Conservation (phyloP, 345 rosid genomes). For the Raphanus sativus region DNA sequence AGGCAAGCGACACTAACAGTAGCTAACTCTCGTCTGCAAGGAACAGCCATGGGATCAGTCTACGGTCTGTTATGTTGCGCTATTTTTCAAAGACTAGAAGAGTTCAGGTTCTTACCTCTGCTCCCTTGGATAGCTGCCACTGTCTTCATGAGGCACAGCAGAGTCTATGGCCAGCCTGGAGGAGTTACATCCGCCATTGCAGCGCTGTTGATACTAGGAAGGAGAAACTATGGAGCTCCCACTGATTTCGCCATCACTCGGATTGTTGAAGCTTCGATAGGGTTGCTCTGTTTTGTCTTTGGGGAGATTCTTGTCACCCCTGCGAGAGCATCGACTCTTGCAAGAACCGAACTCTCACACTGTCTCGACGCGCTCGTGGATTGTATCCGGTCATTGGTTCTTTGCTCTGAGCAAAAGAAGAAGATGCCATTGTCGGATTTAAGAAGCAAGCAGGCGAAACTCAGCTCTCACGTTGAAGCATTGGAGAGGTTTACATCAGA, state of each 20-base stretch:
- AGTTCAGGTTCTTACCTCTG: constrained; percentile 52
- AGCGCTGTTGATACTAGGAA: constrained; percentile 63
- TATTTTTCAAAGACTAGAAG: constrained; percentile 39
- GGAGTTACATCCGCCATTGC: constrained; percentile 58
- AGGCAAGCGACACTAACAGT: constrained; percentile 58
- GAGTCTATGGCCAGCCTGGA: constrained; percentile 66
- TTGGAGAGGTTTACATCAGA: constrained; percentile 46
- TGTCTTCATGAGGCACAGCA: constrained; percentile 59
- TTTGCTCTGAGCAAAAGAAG: constrained; percentile 32
- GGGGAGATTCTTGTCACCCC: constrained; percentile 55
- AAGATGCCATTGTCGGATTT: constrained; percentile 31
- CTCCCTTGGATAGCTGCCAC: constrained; percentile 65
- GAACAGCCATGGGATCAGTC: constrained; percentile 75
- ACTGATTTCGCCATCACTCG: constrained; percentile 59
- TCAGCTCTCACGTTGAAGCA: constrained; percentile 36
- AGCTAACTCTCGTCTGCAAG: constrained; percentile 68
- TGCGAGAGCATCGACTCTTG: constrained; percentile 56
- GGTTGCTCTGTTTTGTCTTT: constrained; percentile 50
- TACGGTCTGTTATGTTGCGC: constrained; percentile 61
- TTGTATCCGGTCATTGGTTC: constrained; percentile 35
- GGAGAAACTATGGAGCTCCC: constrained; percentile 55
- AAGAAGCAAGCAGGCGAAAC: constrained; percentile 40
- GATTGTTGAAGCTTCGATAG: constrained; percentile 57
- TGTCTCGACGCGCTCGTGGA: constrained; percentile 38
- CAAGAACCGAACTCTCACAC: constrained; percentile 47